Base-by-base conservation (phyloP, 768 basidiomycete genomes). In the button mushroom (Agaricus bisporus) region DNA sequence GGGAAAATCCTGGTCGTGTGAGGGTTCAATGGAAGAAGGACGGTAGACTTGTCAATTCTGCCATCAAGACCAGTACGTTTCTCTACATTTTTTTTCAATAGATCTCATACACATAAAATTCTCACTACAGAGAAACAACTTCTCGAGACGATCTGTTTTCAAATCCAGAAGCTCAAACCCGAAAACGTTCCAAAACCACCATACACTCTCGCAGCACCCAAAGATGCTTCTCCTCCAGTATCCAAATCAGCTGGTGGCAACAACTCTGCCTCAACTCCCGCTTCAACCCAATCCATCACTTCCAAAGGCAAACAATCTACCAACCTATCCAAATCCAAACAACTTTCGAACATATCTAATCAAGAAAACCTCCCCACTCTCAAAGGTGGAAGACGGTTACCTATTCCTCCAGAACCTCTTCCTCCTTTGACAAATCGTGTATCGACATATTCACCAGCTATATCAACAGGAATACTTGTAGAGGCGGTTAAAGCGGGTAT, bases 1-100 rank as follows among this genome's bases (percentile, higher is more conserved):
- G 95, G 95, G 95, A 90, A 64, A 99, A 99, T 66, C 95, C 95
- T 0, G 95, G 95, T 8, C 81, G 95, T 22, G 91, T 99, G 55
- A 82, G 92, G 58, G 89, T 98, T 20, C 89, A 89, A 63, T 91
- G 88, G 87, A 92, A 89, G 78, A 86, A 86, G 66, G 86, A 91
- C 55, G 89, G 78, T 1, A 66, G 68, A 47, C 73, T 86, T 8
- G 69, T 87, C 55, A 86, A 91, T 61, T 73, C 78, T 2, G 63
- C 66, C n/a, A 83, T 92, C 63, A 83, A 79, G 71, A 86, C 84
- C 29, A 92, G 90, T 92, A 64, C 60, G 85, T 77, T 39, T 26
- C 35, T 14, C 48, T 12, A n/a, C 17, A 38, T 44, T 32, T 14
- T 17, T n/a, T n/a, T n/a, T n/a, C n/a, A n/a, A 38, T 4, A 51